Percentiles rank a stretch among this genome's conserved stretches.
These are phyloP conservation scores for Penicillium sumatraense DNA, from an alignment of 2,329 filamentous ascomycete species.

Conservation along the genomic window DNA sequence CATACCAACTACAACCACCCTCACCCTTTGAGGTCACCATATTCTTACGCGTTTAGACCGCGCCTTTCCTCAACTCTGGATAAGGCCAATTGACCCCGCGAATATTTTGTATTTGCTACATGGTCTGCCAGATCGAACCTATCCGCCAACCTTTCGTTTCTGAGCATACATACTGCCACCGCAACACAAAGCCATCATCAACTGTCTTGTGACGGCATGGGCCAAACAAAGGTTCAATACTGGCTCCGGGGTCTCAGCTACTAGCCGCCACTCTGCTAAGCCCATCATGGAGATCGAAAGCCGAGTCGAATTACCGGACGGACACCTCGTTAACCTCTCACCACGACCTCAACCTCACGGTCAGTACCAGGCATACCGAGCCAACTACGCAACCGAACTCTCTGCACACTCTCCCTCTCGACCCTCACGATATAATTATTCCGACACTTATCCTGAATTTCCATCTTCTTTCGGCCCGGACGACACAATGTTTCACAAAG, in stretches of 20 bases:
- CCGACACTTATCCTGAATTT: constrained; percentile 8
- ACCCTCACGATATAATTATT: constrained; percentile 8
- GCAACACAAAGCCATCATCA: neutral
- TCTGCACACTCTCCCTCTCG: constrained; percentile 11
- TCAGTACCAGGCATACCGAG: constrained; percentile 25
- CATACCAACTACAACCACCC: too few species aligned
- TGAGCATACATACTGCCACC: neutral
- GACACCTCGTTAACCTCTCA: constrained; percentile 36
- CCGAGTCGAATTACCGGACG: constrained; percentile 32
- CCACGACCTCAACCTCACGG: constrained; percentile 23
- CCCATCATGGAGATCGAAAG: constrained; percentile 31
- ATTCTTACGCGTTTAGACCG: constrained; percentile 26
- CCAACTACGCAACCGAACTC: constrained; percentile 16
- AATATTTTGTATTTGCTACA: constrained; percentile 7
- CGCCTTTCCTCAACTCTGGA: neutral
- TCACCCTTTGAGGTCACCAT: constrained; percentile 19
- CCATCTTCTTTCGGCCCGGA: constrained; percentile 10
- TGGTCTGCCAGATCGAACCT: constrained; percentile 7
- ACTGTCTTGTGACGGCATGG: constrained; percentile 20
- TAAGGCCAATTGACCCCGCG: constrained; percentile 12
- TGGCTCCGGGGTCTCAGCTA: constrained; percentile 23
- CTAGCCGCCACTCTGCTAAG: constrained; percentile 3
- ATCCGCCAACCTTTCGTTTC: constrained; percentile 6
- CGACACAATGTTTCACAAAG: constrained; percentile 18
- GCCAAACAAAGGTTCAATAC: constrained; percentile 13